A percentile compares a stretch with the other conserved stretches of the same genome.
phyloP scores from a whole-genome alignment of 768 basidiomycete genomes.

The Amanita jacksonii region DNA sequence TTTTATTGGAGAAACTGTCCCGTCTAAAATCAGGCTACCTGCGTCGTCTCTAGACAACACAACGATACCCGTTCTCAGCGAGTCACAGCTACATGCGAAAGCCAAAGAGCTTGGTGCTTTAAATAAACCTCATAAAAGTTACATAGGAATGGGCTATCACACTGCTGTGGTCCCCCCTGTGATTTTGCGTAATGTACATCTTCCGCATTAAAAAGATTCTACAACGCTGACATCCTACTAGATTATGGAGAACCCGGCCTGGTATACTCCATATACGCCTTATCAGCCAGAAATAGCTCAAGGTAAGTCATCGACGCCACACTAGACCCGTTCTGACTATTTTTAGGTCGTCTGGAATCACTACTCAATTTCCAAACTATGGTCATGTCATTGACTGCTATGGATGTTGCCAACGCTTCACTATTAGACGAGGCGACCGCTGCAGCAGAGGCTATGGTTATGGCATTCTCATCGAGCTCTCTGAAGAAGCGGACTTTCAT shows the following conservation, averaged over 20 bases:
- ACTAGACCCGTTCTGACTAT: conserved; percentile 9
- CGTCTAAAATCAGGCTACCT: conserved; percentile 67
- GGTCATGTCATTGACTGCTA: conserved; percentile 86
- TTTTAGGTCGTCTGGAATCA: conserved; percentile 84
- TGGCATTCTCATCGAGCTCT: conserved; percentile 64
- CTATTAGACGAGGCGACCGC: conserved; percentile 93
- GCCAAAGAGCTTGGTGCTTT: conserved; percentile 68
- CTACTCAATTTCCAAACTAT: conserved; percentile 96
- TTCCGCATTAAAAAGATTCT: neutral
- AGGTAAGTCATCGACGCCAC: conserved; percentile 37
- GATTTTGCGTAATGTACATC: conserved; percentile 76
- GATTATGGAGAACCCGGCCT: conserved; percentile 93
- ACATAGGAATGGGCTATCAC: conserved; percentile 98
- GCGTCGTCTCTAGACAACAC: conserved; percentile 49
- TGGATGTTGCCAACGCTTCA: conserved; percentile 95
- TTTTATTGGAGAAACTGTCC: conserved; percentile 79
- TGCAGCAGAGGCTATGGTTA: conserved; percentile 94
- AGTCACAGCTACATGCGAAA: conserved; percentile 69
- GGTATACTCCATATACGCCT: conserved; percentile 96
- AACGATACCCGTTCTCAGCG: conserved; percentile 70
- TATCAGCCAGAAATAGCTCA: conserved; percentile 99
- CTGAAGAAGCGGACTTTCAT: conserved; percentile 78
- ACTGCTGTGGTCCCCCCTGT: conserved; percentile 93
- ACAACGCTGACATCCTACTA: conserved; percentile 17
- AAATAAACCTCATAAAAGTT: conserved; percentile 83